Base-by-base conservation (phyloP, 2,329 filamentous ascomycete genomes). In the Pseudopithomyces chartarum region DNA sequence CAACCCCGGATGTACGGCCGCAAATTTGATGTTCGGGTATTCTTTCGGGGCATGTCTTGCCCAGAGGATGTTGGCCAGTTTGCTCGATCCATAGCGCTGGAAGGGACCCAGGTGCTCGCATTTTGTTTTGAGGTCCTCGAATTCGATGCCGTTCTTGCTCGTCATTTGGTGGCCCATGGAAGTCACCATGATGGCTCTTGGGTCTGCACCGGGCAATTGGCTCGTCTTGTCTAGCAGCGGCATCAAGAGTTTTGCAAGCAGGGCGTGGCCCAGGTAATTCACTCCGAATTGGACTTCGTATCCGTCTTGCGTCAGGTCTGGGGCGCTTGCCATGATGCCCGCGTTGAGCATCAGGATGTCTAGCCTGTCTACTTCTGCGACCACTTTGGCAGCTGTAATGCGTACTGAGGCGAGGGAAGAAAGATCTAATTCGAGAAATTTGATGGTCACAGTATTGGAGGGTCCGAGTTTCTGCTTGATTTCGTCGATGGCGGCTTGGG, bases 51-150 rank as follows among this genome's bases (percentile, higher is more conserved):
- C 68, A 32, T 76, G 67, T 3, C 66, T 57, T 0, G 77, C 66
- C 61, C 76, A 80, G 3, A 81, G 72, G 15, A 82, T 67, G 38
- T 79, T 79, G 12, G 80, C 80, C 5, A 82, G 72, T 60, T 82
- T 82, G 56, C 71, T 74, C 50, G 80, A 76, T 4, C 75, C 77
- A 63, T 82, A 82, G 11, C 78, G 73, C 6, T 46, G 55, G 29
- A 63, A 71, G 3, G 66, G 57, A 2, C 71, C 69, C 48, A 54
- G 12, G 49, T 40, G 39, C 64, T 59, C 50, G 62, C 62, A 50
- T 56, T 49, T 29, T 59, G 64, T 70, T 26, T 68, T 69, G 20
- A 55, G 44, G 13, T 29, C 19, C 36, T 53, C 50, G n/a, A 57
- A 57, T 22, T 32, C 17, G 34, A 62, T 55, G 2, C 60, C 60